Percentiles rank a stretch among this genome's conserved stretches.
These are phyloP conservation scores for Geotrichum histeridarum DNA, from an alignment of 1,139 yeast genomes.

Conservation along the genomic window DNA sequence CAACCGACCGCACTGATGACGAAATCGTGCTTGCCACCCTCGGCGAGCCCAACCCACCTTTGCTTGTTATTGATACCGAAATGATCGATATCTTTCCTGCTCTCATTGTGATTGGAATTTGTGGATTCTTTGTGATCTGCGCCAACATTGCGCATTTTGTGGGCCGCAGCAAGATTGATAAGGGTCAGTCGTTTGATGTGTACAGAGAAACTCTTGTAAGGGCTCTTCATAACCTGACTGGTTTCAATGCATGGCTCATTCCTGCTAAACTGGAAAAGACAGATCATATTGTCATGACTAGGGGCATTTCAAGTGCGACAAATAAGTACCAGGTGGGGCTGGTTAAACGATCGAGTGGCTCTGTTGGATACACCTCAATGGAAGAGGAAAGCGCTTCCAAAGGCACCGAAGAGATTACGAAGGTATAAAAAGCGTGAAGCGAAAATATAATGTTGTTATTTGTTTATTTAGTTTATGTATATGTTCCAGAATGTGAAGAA, in stretches of 20 bases:
- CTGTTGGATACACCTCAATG: neutral
- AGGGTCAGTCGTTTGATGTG: conserved; percentile 1
- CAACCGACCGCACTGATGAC: conserved; percentile 5
- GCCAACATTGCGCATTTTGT: neutral
- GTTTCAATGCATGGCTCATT: neutral
- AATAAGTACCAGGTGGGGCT: neutral
- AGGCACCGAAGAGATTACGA: no score
- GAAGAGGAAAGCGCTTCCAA: no score
- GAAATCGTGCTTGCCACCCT: conserved; percentile 6
- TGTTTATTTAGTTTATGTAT: no score
- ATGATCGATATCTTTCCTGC: conserved; percentile 4
- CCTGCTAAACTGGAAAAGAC: conserved; percentile 2
- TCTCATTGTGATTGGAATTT: neutral
- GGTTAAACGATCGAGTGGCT: neutral
- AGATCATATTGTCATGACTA: conserved; percentile 2
- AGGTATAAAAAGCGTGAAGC: no score
- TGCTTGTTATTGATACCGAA: neutral
- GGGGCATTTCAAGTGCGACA: neutral
- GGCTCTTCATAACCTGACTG: conserved; percentile 2
- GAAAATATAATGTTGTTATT: no score
- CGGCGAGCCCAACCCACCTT: neutral
- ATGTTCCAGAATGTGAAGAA: no score
- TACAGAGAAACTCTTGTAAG: neutral
- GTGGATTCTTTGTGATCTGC: neutral
- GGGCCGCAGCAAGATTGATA: neutral